Percentiles rank a stretch among this genome's conserved stretches.
phyloP scores from a whole-genome alignment of 1,284 basidiomycete genomes.

The Ustilago shanxiensis region DNA sequence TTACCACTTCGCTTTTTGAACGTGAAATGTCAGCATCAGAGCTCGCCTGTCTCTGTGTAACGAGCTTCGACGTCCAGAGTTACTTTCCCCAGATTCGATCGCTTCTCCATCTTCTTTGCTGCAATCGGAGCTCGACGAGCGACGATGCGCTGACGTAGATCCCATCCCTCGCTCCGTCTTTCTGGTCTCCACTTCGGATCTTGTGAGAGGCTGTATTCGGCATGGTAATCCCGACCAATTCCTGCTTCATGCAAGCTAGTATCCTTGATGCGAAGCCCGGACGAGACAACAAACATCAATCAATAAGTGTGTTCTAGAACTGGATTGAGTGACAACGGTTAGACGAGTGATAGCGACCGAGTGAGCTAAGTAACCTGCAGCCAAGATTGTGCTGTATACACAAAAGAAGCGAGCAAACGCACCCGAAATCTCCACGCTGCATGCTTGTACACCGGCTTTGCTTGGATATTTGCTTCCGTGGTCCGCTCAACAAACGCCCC shows the following conservation, averaged over 20 bases:
- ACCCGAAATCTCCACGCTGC: slow-evolving; percentile 29
- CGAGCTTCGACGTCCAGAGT: background rate
- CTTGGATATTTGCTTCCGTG: slow-evolving; percentile 4
- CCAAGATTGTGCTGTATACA: background rate
- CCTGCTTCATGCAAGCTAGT: background rate
- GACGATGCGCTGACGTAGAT: slow-evolving; percentile 3
- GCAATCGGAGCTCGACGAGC: background rate
- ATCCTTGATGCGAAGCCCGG: background rate
- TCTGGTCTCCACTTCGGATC: background rate
- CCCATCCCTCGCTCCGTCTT: background rate
- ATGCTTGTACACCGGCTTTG: slow-evolving; percentile 4
- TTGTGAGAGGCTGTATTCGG: background rate
- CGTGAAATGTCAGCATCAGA: slow-evolving; percentile 14
- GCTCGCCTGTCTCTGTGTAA: background rate
- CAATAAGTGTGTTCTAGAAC: background rate
- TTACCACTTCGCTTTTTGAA: slow-evolving; percentile 6
- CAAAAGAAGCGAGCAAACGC: slow-evolving; percentile 37
- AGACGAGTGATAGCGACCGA: too few species aligned
- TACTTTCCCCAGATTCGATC: slow-evolving; percentile 3
- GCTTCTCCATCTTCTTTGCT: background rate
- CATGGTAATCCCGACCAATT: background rate
- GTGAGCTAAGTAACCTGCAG: background rate
- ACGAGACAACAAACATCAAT: background rate
- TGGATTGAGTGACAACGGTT: too few species aligned
- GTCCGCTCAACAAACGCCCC: slow-evolving; percentile 20